Percentiles rank a stretch among this genome's conserved stretches.
Evolutionary conservation across 2,329 filamentous ascomycete genomes (phyloP).

Genomic region (Metarhizium album): DNA sequence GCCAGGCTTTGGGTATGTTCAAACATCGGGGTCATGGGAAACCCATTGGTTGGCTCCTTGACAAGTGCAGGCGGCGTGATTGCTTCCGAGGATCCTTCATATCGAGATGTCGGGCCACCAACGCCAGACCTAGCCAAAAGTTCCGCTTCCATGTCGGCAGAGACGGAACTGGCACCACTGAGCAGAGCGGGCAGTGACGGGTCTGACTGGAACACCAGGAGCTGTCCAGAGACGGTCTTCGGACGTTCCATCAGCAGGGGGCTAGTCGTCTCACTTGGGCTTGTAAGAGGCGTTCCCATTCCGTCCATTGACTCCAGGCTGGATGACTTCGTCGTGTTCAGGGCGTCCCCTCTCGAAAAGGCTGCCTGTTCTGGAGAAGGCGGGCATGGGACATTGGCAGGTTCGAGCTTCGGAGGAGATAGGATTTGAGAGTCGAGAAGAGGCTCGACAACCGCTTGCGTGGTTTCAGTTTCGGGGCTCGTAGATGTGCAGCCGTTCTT

Average conservation of each 20-base stretch:
- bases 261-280: conserved; percentile 41
- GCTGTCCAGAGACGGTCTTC: conserved; percentile 34
- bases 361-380: conserved; percentile 30
- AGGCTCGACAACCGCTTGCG: background rate
- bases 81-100: conserved; percentile 38
- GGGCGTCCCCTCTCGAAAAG: conserved; percentile 29
- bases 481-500: no score
- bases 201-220: conserved; percentile 48
- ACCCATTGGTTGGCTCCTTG: conserved; percentile 35
- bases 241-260: conserved; percentile 32
- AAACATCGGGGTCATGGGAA: conserved; percentile 34
- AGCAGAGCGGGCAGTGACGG: conserved; percentile 53
- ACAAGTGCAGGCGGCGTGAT: conserved; percentile 40
- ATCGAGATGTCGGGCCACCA: conserved; percentile 35
- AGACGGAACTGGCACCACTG: conserved; percentile 54
- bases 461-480: background rate
- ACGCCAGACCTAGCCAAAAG: conserved; percentile 19
- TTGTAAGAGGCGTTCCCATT: conserved; percentile 41
- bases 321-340: conserved; percentile 37
- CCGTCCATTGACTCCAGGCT: conserved; percentile 40
- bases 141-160: conserved; percentile 51
- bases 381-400: conserved; percentile 28
- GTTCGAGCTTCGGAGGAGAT: conserved; percentile 9
- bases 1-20: conserved; percentile 21
- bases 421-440: background rate